phyloP scores from a whole-genome alignment of 108 stramenopile species.

The Skeletonema grethae region DNA sequence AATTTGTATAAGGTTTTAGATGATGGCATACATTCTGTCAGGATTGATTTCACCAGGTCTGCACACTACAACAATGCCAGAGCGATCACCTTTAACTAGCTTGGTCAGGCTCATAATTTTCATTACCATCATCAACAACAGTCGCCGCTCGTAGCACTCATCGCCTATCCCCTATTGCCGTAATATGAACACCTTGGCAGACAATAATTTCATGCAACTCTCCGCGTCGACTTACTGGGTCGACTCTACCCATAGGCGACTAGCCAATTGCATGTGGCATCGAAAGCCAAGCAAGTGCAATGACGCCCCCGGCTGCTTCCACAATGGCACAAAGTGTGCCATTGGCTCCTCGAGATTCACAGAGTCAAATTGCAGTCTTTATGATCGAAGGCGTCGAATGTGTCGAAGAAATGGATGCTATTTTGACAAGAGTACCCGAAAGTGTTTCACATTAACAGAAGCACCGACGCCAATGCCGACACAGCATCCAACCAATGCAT shows the following conservation, averaged over 20 bases:
- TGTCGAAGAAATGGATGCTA: not conserved
- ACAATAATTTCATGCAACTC: not conserved
- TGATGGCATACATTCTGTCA: not conserved
- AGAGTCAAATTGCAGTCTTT: not conserved
- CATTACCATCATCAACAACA: not conserved
- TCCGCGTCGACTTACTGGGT: not conserved
- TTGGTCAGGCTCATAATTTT: not conserved
- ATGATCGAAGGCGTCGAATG: not conserved
- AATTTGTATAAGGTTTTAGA: too few relatives aligned
- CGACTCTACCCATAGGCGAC: not conserved
- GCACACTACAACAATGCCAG: not conserved
- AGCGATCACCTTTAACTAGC: not conserved
- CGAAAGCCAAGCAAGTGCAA: conserved; percentile 2
- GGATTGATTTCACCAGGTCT: not conserved
- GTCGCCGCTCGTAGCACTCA: not conserved
- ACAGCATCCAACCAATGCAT: not conserved
- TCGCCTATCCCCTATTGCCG: not conserved
- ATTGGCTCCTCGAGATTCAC: not conserved
- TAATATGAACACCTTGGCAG: not conserved
- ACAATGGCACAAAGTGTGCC: not conserved
- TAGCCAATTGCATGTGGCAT: not conserved
- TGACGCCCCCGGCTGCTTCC: not conserved
- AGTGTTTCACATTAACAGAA: not conserved
- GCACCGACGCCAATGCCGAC: not conserved
- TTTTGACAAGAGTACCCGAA: not conserved